phyloP scores from a whole-genome alignment of 164 flowering plant species.

The Brasenia schreberi region DNA sequence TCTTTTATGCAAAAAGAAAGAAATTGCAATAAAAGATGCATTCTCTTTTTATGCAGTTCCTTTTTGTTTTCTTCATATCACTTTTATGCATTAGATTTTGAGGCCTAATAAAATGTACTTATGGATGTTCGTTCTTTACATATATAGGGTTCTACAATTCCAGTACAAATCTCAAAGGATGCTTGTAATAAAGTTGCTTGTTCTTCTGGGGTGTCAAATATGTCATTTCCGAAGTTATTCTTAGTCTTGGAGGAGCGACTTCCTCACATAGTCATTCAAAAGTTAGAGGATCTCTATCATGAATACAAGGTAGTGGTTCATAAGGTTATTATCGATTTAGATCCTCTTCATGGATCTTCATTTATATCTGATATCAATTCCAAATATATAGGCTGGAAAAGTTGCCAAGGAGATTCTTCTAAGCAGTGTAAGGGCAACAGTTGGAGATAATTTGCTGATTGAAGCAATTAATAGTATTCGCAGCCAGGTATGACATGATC shows the following conservation, averaged over 20 bases:
- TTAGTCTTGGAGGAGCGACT: background rate
- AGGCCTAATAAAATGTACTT: background rate
- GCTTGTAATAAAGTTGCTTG: background rate
- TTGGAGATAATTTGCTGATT: conserved; percentile 1
- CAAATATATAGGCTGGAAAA: background rate
- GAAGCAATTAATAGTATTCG: conserved; percentile 2
- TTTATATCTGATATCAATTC: background rate
- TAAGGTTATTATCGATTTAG: background rate
- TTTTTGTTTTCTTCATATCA: background rate
- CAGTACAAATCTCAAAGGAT: background rate
- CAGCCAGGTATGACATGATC: background rate
- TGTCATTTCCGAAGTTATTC: conserved; percentile 1
- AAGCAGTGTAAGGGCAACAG: background rate
- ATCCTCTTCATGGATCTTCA: background rate
- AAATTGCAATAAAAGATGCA: background rate
- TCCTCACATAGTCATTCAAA: background rate
- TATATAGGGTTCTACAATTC: background rate
- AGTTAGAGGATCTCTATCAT: background rate
- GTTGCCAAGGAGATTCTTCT: background rate
- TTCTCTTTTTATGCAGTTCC: background rate
- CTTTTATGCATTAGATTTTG: background rate
- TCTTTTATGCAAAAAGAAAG: background rate
- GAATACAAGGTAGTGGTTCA: conserved; percentile 17
- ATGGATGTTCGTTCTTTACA: background rate
- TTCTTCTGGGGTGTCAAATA: background rate